Evolutionary conservation across 2,329 filamentous ascomycete genomes (phyloP).

Genomic region (Coniochaeta sp.): DNA sequence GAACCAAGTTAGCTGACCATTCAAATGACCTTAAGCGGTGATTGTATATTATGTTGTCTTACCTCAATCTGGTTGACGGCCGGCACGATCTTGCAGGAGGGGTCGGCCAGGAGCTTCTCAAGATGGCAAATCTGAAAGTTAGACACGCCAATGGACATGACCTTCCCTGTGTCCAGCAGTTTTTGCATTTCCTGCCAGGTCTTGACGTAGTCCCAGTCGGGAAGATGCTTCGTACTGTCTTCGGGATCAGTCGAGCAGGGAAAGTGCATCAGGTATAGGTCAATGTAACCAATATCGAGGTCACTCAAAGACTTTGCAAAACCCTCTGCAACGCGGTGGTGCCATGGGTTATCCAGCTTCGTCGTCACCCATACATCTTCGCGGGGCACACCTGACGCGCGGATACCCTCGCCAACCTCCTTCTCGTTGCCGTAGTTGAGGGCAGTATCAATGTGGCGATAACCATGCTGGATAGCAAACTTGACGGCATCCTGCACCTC

Average conservation of each 20-base stretch:
- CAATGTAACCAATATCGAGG: slow-evolving; percentile 41
- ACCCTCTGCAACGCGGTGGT: slow-evolving; percentile 25
- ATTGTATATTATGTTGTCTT: slow-evolving; percentile 17
- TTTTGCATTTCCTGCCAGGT: slow-evolving; percentile 47
- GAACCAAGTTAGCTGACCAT: neutral
- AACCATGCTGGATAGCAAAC: slow-evolving; percentile 58
- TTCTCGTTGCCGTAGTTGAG: slow-evolving; percentile 62
- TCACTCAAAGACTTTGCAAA: slow-evolving; percentile 36
- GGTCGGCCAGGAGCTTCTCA: slow-evolving; percentile 54
- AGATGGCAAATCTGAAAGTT: slow-evolving; percentile 63
- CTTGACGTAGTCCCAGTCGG: slow-evolving; percentile 55
- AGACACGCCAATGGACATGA: slow-evolving; percentile 59
- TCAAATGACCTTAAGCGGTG: neutral
- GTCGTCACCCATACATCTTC: slow-evolving; percentile 46
- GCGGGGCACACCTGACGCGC: slow-evolving; percentile 36
- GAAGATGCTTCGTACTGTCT: slow-evolving; percentile 45
- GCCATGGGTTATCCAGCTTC: slow-evolving; percentile 24
- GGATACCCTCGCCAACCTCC: slow-evolving; percentile 38
- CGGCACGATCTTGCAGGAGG: slow-evolving; percentile 34
- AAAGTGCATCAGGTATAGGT: slow-evolving; percentile 49
- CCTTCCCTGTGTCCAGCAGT: slow-evolving; percentile 47
- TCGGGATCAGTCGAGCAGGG: slow-evolving; percentile 26
- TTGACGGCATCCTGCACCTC: slow-evolving; percentile 67
- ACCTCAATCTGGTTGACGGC: slow-evolving; percentile 53
- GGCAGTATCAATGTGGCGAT: slow-evolving; percentile 71